Conservation (phyloP, 305 asterid species). For the Solanum chacoense region DNA sequence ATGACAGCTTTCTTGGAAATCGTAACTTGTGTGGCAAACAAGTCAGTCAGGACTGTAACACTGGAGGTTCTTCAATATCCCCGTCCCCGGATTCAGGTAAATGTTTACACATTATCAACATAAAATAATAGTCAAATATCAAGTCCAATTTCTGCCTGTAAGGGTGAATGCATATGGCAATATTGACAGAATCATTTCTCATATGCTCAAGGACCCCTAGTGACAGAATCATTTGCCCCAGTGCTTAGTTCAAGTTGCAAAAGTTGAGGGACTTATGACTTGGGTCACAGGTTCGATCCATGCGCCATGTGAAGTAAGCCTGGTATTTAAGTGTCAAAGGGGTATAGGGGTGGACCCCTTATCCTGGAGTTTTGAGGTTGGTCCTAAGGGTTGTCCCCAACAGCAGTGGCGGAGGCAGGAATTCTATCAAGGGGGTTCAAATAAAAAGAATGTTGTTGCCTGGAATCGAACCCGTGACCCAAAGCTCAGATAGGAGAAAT, state of each 20-base stretch:
- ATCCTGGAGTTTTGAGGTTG: neutral
- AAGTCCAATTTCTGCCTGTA: neutral
- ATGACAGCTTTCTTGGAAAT: conserved; percentile 76
- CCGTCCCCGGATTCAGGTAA: conserved; percentile 50
- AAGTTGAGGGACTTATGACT: neutral
- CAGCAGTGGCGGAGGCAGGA: too few relatives aligned
- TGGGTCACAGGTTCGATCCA: neutral
- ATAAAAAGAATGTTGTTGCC: too few relatives aligned
- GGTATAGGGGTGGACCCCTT: neutral
- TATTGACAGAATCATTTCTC: neutral
- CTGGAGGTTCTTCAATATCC: conserved; percentile 32
- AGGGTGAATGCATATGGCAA: neutral
- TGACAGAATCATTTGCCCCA: neutral
- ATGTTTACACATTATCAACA: neutral
- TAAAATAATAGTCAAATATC: neutral
- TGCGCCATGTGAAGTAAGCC: neutral
- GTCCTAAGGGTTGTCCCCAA: neutral
- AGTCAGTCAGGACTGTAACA: conserved; percentile 44
- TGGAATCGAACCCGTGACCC: too few relatives aligned
- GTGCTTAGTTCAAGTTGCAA: neutral
- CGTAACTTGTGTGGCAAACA: conserved; percentile 91
- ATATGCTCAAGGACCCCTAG: neutral
- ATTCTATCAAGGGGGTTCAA: too few relatives aligned
- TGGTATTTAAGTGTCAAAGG: neutral
- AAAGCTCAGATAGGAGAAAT: too few relatives aligned